Evolutionary conservation across 169 alveolate species (phyloP).

Genomic region (Plasmodium inui): DNA sequence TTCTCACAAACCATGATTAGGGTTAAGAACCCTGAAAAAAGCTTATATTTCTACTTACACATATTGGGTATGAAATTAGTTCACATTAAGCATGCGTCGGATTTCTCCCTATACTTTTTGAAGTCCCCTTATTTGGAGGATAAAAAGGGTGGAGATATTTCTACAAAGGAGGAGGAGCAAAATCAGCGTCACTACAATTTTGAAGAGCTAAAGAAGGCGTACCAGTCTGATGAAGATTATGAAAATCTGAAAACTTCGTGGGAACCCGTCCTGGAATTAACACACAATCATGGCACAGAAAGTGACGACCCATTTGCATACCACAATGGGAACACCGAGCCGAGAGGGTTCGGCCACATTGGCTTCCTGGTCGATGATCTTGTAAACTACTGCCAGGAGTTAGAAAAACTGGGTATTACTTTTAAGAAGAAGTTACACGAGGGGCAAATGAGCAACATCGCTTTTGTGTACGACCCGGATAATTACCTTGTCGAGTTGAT

Average conservation of each 20-base stretch:
- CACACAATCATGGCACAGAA: constrained; percentile 86
- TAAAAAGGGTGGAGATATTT: background rate
- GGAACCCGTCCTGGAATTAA: constrained; percentile 82
- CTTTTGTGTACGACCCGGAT: constrained; percentile 86
- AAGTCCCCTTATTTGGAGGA: constrained; percentile 23
- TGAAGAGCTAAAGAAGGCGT: constrained; percentile 19
- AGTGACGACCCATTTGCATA: constrained; percentile 72
- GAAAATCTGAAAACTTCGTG: constrained; percentile 73
- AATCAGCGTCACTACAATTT: constrained; percentile 8
- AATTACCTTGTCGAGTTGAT: constrained; percentile 82
- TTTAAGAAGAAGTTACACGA: constrained; percentile 79
- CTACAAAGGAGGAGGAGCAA: background rate
- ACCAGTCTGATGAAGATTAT: constrained; percentile 73
- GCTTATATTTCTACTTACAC: constrained; percentile 77
- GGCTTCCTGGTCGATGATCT: constrained; percentile 84
- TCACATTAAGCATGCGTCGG: constrained; percentile 30
- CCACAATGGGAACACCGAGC: constrained; percentile 81
- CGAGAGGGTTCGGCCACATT: constrained; percentile 86
- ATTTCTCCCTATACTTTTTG: constrained; percentile 69
- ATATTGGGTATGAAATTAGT: constrained; percentile 80
- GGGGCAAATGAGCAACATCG: constrained; percentile 83
- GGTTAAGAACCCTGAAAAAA: constrained; percentile 79
- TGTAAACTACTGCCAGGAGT: constrained; percentile 76
- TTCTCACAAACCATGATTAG: constrained; percentile 86
- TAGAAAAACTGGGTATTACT: constrained; percentile 71